Evolutionary conservation across 257 asterid species (phyloP).

Genomic region (Solanum medicagineum): DNA sequence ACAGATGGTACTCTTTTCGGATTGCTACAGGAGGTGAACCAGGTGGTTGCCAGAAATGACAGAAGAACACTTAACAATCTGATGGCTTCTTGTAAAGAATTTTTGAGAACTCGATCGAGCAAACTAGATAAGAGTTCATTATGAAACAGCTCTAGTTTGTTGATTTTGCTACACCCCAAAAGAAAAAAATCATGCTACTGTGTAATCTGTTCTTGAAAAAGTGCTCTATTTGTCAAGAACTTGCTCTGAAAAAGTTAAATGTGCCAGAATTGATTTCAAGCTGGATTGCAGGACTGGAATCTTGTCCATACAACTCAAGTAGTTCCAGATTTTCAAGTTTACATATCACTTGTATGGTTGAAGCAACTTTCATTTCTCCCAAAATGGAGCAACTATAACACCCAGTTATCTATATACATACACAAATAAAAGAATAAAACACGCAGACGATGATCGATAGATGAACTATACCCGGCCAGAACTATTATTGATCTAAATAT

Average conservation of each 20-base stretch:
- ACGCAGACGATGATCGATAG: not conserved
- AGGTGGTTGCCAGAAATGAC: slow-evolving; percentile 9
- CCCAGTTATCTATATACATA: not conserved
- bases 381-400: not conserved
- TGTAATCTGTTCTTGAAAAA: not conserved
- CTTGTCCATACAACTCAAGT: not conserved
- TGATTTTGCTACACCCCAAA: not conserved
- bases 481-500: not conserved
- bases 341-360: not conserved
- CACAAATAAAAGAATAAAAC: not conserved
- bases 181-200: not conserved
- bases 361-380: not conserved
- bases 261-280: not conserved
- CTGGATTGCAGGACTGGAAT: not conserved
- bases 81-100: slow-evolving; percentile 39
- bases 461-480: not conserved
- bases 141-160: not conserved
- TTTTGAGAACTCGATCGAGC: slow-evolving; percentile 9
- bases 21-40: slow-evolving; percentile 24
- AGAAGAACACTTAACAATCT: slow-evolving; percentile 33
- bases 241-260: not conserved
- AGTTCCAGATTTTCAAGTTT: not conserved
- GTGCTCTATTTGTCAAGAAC: not conserved
- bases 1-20: slow-evolving; percentile 20
- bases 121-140: not conserved